Percentiles rank a stretch among this genome's conserved stretches.
Evolutionary conservation across 169 alveolate species (phyloP).

Genomic region (Eimeria maxima): DNA sequence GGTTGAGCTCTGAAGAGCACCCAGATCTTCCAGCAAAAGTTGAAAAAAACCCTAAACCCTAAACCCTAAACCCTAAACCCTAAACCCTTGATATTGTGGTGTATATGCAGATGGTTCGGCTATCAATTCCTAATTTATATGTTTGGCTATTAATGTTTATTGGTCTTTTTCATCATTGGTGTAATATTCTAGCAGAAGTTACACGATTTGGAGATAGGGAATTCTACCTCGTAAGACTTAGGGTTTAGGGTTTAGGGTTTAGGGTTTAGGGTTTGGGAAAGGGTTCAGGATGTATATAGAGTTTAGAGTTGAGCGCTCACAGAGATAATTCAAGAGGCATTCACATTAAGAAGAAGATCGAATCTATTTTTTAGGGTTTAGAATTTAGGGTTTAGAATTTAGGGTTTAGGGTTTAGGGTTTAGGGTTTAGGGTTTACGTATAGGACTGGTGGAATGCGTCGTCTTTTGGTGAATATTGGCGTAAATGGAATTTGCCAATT

Average conservation of each 20-base stretch:
- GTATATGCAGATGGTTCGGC: slow-evolving; percentile 88
- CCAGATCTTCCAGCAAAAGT: no score
- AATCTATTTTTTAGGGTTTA: background rate
- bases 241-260: slow-evolving; percentile 26
- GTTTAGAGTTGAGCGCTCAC: background rate
- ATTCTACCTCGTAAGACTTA: slow-evolving; percentile 91
- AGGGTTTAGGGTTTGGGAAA: slow-evolving; percentile 43
- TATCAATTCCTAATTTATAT: slow-evolving; percentile 95
- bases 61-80: slow-evolving; percentile 47
- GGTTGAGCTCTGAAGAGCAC: background rate
- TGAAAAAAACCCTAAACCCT: slow-evolving; percentile 6
- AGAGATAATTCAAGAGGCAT: no score
- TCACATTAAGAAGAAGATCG: no score
- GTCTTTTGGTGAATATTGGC: slow-evolving; percentile 95
- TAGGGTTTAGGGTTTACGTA: background rate
- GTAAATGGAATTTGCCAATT: slow-evolving; percentile 97
- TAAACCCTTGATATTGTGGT: background rate
- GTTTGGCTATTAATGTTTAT: slow-evolving; percentile 96
- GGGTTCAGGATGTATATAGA: no score
- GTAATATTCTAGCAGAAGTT: slow-evolving; percentile 95
- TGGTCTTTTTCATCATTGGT: slow-evolving; percentile 95
- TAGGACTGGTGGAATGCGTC: slow-evolving; percentile 98
- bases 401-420: background rate
- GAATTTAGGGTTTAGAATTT: background rate
- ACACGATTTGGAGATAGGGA: slow-evolving; percentile 97